These are phyloP conservation scores for Lasiodiplodia citricola DNA, from an alignment of 2,329 filamentous ascomycete species.

Conservation along the genomic window DNA sequence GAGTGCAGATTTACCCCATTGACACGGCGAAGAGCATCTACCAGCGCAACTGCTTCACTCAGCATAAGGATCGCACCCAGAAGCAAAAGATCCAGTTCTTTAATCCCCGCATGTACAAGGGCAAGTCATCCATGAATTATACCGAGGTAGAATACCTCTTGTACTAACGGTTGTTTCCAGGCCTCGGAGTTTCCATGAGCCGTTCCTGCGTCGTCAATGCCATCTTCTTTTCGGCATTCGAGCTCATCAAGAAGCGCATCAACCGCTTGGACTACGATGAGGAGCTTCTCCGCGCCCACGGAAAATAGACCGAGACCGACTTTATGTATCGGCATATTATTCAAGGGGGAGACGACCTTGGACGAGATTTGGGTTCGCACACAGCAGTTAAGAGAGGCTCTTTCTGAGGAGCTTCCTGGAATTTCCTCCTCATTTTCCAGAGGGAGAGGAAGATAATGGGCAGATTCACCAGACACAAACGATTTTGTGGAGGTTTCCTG, in stretches of 20 bases:
- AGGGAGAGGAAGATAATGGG: background rate
- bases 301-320: background rate
- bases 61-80: slow-evolving; percentile 61
- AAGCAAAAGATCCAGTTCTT: slow-evolving; percentile 78
- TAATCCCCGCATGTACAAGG: slow-evolving; percentile 79
- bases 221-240: slow-evolving; percentile 88
- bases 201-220: slow-evolving; percentile 84
- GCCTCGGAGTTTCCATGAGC: slow-evolving; percentile 79
- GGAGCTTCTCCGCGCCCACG: slow-evolving; percentile 30
- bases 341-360: background rate
- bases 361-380: background rate
- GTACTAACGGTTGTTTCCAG: slow-evolving; percentile 33
- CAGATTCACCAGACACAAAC: background rate
- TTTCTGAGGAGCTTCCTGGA: background rate
- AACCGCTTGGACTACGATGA: slow-evolving; percentile 49
- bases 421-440: background rate
- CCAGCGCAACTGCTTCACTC: slow-evolving; percentile 78
- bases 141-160: too few species aligned
- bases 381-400: background rate
- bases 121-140: slow-evolving; percentile 44
- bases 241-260: slow-evolving; percentile 72
- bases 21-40: slow-evolving; percentile 87
- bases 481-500: background rate
- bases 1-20: slow-evolving; percentile 60
- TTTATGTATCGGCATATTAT: background rate